Conservation (phyloP, 306 rosid genomes). For the Trifolium dubium region DNA sequence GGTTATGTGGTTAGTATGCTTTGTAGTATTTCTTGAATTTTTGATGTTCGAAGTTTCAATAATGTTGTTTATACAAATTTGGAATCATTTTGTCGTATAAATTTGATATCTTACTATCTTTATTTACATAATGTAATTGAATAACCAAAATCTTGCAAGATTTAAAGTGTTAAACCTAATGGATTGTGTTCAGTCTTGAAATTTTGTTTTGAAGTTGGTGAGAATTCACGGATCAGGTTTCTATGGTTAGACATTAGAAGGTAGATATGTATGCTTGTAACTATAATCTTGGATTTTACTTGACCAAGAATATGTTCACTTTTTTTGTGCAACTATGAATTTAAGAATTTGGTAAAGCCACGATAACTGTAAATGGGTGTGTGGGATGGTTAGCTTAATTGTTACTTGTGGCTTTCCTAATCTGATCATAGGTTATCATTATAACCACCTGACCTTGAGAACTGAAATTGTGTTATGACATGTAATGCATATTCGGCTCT, state of each 20-base stretch:
- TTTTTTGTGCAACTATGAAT: constrained; percentile 21
- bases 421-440: constrained; percentile 24
- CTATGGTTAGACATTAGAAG: constrained; percentile 18
- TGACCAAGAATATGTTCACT: constrained; percentile 17
- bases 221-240: constrained; percentile 23
- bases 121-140: constrained; percentile 12
- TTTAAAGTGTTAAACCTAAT: background rate
- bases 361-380: background rate
- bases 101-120: constrained; percentile 17
- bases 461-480: background rate
- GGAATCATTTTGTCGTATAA: constrained; percentile 11
- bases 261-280: constrained; percentile 19
- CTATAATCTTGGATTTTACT: constrained; percentile 22
- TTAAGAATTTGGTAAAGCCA: constrained; percentile 14
- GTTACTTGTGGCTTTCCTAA: background rate
- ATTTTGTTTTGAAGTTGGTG: constrained; percentile 18
- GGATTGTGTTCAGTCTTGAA: constrained; percentile 13
- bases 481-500: constrained; percentile 14
- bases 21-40: constrained; percentile 21
- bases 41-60: constrained; percentile 18
- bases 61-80: constrained; percentile 10
- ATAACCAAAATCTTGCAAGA: constrained; percentile 10
- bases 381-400: constrained; percentile 25
- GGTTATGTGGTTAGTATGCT: constrained; percentile 92
- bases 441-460: constrained; percentile 16